These are phyloP conservation scores for Solanum pimpinellifolium DNA, from an alignment of 257 asterid genomes.

Conservation along the genomic window DNA sequence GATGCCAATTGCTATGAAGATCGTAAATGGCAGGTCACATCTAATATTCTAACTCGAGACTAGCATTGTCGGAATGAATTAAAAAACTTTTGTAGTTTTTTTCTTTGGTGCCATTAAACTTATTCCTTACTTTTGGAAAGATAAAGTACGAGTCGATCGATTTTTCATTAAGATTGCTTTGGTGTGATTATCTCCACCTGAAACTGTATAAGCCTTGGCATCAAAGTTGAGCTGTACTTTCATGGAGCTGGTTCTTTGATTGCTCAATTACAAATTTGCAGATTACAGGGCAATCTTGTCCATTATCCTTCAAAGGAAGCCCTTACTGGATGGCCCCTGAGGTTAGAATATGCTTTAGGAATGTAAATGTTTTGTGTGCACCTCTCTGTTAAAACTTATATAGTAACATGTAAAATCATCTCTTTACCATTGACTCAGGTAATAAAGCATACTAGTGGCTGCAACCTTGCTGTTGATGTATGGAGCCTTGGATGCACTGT, in stretches of 20 bases:
- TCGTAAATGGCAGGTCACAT: neutral
- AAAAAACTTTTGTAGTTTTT: neutral
- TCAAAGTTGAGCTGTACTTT: neutral
- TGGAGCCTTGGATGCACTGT: constrained; percentile 99
- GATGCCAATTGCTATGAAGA: neutral
- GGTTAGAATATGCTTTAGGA: constrained; percentile 25
- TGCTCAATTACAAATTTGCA: constrained; percentile 16
- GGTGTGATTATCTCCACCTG: neutral
- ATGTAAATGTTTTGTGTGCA: neutral
- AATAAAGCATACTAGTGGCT: constrained; percentile 73
- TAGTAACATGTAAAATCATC: neutral
- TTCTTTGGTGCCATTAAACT: neutral
- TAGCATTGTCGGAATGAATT: neutral
- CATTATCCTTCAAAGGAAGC: constrained; percentile 56
- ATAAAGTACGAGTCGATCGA: neutral
- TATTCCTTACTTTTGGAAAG: neutral
- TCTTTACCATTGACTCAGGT: constrained; percentile 27
- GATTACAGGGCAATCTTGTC: constrained; percentile 75
- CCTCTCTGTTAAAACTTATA: neutral
- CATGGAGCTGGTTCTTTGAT: neutral
- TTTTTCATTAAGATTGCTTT: neutral
- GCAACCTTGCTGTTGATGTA: constrained; percentile 93
- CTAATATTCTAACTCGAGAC: neutral
- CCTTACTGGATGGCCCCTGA: constrained; percentile 98
- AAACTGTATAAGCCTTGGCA: neutral